Percentiles rank a stretch among this genome's conserved stretches.
These are phyloP conservation scores for Beta macrorhiza DNA, from an alignment of 179 eudicot species.

Conservation along the genomic window DNA sequence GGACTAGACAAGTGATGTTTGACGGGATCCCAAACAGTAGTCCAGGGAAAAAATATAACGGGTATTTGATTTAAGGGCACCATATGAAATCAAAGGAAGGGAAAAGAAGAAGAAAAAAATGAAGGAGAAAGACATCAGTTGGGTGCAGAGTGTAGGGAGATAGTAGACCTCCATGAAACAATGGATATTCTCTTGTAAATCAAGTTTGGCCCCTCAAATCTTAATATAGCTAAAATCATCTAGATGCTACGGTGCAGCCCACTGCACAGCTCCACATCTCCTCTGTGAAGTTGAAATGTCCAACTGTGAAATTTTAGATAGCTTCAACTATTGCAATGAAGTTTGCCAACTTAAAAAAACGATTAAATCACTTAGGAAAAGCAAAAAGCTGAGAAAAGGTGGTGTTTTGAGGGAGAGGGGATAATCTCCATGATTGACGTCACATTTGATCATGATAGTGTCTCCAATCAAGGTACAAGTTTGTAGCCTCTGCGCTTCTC, in stretches of 20 bases:
- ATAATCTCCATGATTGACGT: neutral
- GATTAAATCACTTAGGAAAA: neutral
- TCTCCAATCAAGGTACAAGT: neutral
- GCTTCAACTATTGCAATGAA: neutral
- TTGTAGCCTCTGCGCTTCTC: neutral
- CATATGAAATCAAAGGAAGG: neutral
- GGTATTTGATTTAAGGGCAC: neutral
- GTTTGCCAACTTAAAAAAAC: neutral
- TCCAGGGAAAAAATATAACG: too few species aligned
- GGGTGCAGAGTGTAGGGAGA: neutral
- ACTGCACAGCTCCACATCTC: neutral
- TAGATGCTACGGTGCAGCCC: neutral
- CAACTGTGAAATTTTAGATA: neutral
- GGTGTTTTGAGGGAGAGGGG: too few species aligned
- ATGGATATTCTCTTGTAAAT: neutral
- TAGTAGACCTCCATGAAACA: too few species aligned
- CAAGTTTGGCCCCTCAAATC: neutral
- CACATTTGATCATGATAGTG: neutral
- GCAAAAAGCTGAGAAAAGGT: too few species aligned
- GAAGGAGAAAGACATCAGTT: neutral
- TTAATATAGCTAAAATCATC: too few species aligned
- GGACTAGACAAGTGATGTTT: too few species aligned
- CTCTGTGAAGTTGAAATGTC: neutral
- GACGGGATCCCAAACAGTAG: too few species aligned
- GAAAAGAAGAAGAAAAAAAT: too few species aligned